A percentile compares a stretch with the other conserved stretches of the same genome.
Evolutionary conservation across 1,284 basidiomycete species (phyloP).

Genomic region (Irpex lacteus): DNA sequence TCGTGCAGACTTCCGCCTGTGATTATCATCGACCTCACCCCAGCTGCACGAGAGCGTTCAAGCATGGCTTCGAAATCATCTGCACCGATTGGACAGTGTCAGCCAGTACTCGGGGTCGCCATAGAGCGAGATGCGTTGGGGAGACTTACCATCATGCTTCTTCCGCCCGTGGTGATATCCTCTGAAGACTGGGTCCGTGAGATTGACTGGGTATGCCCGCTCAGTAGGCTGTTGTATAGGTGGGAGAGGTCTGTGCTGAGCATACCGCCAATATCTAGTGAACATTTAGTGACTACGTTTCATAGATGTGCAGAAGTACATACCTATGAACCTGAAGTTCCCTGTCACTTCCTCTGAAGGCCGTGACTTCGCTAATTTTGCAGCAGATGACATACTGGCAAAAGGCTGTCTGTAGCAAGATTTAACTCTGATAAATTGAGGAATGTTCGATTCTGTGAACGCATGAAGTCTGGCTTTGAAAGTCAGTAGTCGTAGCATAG

Average conservation of each 20-base stretch:
- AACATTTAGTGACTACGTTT: constrained; percentile 3
- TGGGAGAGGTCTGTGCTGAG: not conserved
- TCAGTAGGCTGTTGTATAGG: constrained; percentile 2
- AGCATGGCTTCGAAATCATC: constrained; percentile 72
- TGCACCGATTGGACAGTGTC: constrained; percentile 19
- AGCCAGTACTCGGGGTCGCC: not conserved
- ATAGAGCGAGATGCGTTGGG: not conserved
- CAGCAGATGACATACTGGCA: constrained; percentile 27
- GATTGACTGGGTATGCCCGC: constrained; percentile 42
- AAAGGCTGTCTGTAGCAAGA: not conserved
- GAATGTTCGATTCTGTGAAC: no score
- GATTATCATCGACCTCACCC: constrained; percentile 77
- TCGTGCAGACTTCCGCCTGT: constrained; percentile 79
- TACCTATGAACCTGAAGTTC: constrained; percentile 38
- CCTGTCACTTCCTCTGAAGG: constrained; percentile 15
- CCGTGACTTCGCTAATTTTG: constrained; percentile 22
- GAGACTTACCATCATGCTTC: constrained; percentile 50
- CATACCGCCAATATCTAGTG: constrained; percentile 45
- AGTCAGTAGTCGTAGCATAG: not conserved
- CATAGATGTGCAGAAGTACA: not conserved
- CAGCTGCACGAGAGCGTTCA: constrained; percentile 57
- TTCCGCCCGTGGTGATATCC: constrained; percentile 50
- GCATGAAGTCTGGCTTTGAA: no score
- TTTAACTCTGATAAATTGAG: not conserved
- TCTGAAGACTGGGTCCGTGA: constrained; percentile 61